Evolutionary conservation across 176 grass and related monocot genomes (phyloP), one percentile per base, ranked within the genome.

Genomic region (Oryza brachyantha): DNA sequence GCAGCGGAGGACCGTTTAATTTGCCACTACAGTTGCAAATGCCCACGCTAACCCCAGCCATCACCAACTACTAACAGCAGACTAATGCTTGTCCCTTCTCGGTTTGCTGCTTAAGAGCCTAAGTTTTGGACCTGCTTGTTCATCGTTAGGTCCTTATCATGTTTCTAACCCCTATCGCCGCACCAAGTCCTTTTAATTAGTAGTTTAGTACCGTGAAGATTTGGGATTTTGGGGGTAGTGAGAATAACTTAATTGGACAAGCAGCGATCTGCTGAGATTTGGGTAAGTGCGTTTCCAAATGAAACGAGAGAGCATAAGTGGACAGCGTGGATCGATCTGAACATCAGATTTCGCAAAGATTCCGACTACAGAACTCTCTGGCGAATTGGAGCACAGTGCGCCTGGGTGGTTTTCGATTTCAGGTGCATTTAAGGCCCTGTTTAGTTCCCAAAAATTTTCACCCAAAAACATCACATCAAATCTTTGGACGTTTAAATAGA

Each of bases 91-190:
- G 24, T 66, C 39, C 41, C 22, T 46, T 37, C 68, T 83, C 12
- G 72, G 54, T 64, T 72, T 45, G 42, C 39, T 36, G 29, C 29
- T 12, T 59, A 41, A 13, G 79, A 83, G 46, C 67, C 66, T 59
- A 31, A 50, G 5, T 27, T 77, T 57, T 25, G 67, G 86, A 29
- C 74, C 80, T 84, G 64, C 81, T 34, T 80, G 63, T 25, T 70
- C 68, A 16, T 46, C 3, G 75, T 37, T 46, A 34, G 13, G 48
- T 74, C 80, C n/a, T 45, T 31, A 26, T 84, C 75, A 74, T 67
- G 69, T 34, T 35, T 40, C 69, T 73, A 10, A 54, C 64, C 35
- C 46, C 12, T 50, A 36, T 17, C 17, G 16, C 29, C 38, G 21
- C 21, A 11, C 10, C 5, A 40, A 1, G 38, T 10, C 21, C 21